Evolutionary conservation across 1,139 yeast species (phyloP).

Genomic region (Suhomyces wounanorum): DNA sequence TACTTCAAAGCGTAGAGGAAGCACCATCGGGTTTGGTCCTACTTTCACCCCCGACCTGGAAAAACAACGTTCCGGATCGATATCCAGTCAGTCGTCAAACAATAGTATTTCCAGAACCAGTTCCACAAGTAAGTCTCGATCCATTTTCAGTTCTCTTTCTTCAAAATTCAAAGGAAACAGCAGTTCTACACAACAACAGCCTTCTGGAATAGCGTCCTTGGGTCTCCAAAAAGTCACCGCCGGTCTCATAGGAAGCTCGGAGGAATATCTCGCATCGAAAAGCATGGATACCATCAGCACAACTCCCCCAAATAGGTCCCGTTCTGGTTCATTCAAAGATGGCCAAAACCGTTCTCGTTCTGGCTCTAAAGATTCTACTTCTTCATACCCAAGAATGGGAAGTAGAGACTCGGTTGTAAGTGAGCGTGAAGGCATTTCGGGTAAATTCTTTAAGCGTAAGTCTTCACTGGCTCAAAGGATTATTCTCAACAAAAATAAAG

Average conservation of each 20-base stretch:
- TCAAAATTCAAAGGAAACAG: slow-evolving; percentile 49
- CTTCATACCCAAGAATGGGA: background rate
- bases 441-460: slow-evolving; percentile 6
- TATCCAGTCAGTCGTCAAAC: slow-evolving; percentile 15
- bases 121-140: slow-evolving; percentile 36
- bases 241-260: slow-evolving; percentile 3
- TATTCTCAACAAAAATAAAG: slow-evolving; percentile 50
- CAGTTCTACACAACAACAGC: slow-evolving; percentile 1
- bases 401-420: slow-evolving; percentile 2
- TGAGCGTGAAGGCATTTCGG: background rate
- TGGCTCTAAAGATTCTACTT: background rate
- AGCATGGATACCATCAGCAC: background rate
- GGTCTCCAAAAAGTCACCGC: slow-evolving; percentile 7
- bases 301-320: slow-evolving; percentile 14
- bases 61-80: background rate
- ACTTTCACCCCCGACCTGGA: background rate
- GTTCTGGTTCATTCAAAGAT: slow-evolving; percentile 1
- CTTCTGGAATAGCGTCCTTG: background rate
- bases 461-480: slow-evolving; percentile 24
- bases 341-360: background rate
- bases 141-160: slow-evolving; percentile 53
- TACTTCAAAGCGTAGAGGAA: slow-evolving; percentile 19
- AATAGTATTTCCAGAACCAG: slow-evolving; percentile 26
- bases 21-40: slow-evolving; percentile 14
- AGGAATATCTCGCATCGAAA: slow-evolving; percentile 2